These are phyloP conservation scores for Blumeriella jaapii DNA, from an alignment of 2,329 filamentous ascomycete species.

Conservation along the genomic window DNA sequence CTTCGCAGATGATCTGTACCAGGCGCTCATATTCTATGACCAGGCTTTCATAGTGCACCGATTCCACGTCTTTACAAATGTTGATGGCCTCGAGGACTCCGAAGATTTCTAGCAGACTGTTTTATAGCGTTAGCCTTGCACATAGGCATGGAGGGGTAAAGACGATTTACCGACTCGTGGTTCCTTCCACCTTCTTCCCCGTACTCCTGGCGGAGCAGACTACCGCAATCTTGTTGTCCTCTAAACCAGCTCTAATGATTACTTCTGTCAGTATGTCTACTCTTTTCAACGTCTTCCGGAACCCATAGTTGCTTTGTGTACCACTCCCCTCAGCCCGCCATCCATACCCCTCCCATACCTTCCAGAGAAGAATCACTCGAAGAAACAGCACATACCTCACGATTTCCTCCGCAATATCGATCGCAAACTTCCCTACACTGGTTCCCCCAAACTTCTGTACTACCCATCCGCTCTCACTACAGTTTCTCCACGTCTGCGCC, in stretches of 20 bases:
- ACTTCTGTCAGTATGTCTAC: conserved; percentile 3
- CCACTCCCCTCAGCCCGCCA: too few relatives aligned
- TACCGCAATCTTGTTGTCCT: conserved; percentile 67
- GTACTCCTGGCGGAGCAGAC: conserved; percentile 94
- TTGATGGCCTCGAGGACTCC: conserved; percentile 43
- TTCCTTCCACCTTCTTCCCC: conserved; percentile 87
- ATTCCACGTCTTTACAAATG: conserved; percentile 39
- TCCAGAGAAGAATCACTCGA: too few relatives aligned
- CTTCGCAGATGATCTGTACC: conserved; percentile 68
- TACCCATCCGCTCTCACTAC: conserved; percentile 47
- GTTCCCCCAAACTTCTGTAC: conserved; percentile 95
- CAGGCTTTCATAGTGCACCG: conserved; percentile 38
- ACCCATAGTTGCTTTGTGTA: conserved; percentile 9
- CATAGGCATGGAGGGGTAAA: conserved; percentile 1
- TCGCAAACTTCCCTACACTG: conserved; percentile 86
- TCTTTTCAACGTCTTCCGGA: background rate
- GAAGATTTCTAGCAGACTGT: conserved; percentile 44
- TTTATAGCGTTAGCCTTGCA: conserved; percentile 8
- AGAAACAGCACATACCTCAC: conserved; percentile 38
- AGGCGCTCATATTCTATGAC: conserved; percentile 58
- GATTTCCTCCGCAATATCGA: conserved; percentile 62
- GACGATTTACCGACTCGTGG: conserved; percentile 73
- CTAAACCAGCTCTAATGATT: conserved; percentile 43
- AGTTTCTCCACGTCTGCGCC: conserved; percentile 22
- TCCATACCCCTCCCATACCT: too few relatives aligned